Evolutionary conservation across 176 grass and related monocot genomes (phyloP).

Genomic region (Cenchrus fungigraminus): DNA sequence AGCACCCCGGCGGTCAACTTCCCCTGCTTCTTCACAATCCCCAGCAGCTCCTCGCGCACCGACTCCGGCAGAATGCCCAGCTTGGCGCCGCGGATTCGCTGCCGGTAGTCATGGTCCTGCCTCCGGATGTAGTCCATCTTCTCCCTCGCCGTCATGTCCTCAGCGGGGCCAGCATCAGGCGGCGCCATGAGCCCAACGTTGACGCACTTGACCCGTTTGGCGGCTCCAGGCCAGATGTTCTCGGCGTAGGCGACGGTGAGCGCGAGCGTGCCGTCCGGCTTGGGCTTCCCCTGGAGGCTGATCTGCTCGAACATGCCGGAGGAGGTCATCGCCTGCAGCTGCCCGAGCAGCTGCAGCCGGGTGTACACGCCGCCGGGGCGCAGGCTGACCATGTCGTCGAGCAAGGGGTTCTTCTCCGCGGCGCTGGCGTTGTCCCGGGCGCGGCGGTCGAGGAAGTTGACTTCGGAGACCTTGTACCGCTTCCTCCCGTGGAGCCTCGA

Average conservation of each 20-base stretch:
- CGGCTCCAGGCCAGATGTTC: not conserved
- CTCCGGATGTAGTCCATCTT: slow-evolving; percentile 82
- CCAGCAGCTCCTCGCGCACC: slow-evolving; percentile 66
- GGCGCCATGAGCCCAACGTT: slow-evolving; percentile 15
- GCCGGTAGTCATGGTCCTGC: slow-evolving; percentile 85
- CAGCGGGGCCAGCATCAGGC: slow-evolving; percentile 18
- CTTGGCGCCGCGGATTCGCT: slow-evolving; percentile 58
- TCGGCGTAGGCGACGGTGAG: slow-evolving; percentile 11
- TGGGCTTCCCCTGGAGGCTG: slow-evolving; percentile 3
- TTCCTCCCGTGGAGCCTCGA: not conserved
- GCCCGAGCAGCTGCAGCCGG: not conserved
- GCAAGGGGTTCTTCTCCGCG: not conserved
- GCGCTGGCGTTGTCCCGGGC: not conserved
- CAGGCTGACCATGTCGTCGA: not conserved
- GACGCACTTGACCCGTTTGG: not conserved
- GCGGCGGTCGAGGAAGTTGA: slow-evolving; percentile 26
- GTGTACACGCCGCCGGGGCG: slow-evolving; percentile 15
- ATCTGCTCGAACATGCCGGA: slow-evolving; percentile 22
- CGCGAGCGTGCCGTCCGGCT: not conserved
- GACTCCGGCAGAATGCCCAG: slow-evolving; percentile 60
- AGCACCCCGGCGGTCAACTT: slow-evolving; percentile 78
- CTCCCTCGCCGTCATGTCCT: slow-evolving; percentile 92
- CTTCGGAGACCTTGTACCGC: slow-evolving; percentile 31
- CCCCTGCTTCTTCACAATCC: slow-evolving; percentile 65
- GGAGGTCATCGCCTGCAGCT: not conserved